A percentile compares a stretch with the other conserved stretches of the same genome.
Evolutionary conservation across 2,329 filamentous ascomycete genomes (phyloP).

Genomic region (Pestalotiopsis sp.): DNA sequence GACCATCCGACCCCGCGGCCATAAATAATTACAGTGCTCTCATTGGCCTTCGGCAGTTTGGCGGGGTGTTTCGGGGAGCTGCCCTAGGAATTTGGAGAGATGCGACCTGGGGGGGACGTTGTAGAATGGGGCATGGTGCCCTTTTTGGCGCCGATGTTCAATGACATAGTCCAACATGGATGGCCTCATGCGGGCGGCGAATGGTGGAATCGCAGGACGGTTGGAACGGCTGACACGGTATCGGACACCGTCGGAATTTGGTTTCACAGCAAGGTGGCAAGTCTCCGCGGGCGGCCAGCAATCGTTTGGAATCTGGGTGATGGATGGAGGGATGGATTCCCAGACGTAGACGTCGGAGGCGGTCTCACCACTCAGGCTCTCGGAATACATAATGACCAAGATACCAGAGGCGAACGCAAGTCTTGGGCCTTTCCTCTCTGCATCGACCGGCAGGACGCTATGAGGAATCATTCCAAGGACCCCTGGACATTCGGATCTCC

Average conservation of each 20-base stretch:
- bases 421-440: neutral
- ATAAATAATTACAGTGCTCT: slow-evolving; percentile 2
- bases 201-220: neutral
- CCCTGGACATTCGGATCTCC: neutral
- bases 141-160: neutral
- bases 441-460: neutral
- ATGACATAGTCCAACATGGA: neutral
- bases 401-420: neutral
- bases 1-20: neutral
- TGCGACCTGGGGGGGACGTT: neutral
- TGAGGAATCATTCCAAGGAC: slow-evolving; percentile 5
- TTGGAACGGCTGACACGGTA: neutral
- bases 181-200: neutral
- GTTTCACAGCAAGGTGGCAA: neutral
- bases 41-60: slow-evolving; percentile 8
- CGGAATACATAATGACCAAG: neutral
- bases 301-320: neutral
- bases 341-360: too few species aligned
- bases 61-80: slow-evolving; percentile 5
- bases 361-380: neutral
- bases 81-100: neutral
- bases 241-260: slow-evolving; percentile 3
- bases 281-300: neutral
- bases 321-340: neutral
- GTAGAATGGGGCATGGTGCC: neutral